Base-by-base conservation (phyloP, 768 basidiomycete species). In the Lepiota venenata region DNA sequence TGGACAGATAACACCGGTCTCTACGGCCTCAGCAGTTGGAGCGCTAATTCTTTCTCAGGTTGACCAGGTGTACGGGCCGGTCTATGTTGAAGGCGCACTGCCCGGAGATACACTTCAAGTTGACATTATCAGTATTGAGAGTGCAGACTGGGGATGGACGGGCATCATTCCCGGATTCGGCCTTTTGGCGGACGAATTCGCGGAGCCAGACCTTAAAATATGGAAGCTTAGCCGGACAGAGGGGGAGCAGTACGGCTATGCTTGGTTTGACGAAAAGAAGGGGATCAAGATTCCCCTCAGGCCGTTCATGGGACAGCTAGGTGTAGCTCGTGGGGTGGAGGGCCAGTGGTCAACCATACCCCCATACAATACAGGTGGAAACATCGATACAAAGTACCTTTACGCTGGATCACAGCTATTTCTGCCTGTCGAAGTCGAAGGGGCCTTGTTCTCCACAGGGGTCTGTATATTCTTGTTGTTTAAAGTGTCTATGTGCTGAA, bases 221-320 rank as follows among this genome's bases (percentile, higher is more conserved):
- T 84, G 81, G 80, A 68, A 68, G 46, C 66, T 85, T 38, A 38
- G 15, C 11, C 51, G 42, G 15, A 22, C 48, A 35, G 66, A 61
- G 4, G 74, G 71, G 8, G 50, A 18, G 4, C 41, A 53, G 3
- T 35, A 40, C 16, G 52, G 16, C 2, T 75, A 68, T 54, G 74
- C 81, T n/a, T 82, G 76, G 69, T 77, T 84, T 57, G 74, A 82
- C 61, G 69, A 77, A 56, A 68, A 63, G 45, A 73, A 69, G 56
- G 69, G 70, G 8, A 79, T 84, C 4, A 72, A 71, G 56, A 73
- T 84, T 22, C 82, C 80, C 3, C 50, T 85, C 5, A 60, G 71
- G 35, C 83, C 84, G 14, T 85, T 85, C 65, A 76, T 81, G 8
- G 83, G 84, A 0, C 83, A 84, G 66, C 83, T 85, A 80, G 83